Evolutionary conservation across 495 filamentous ascomycete genomes (phyloP).

Genomic region (Trichoderma orchidacearum): DNA sequence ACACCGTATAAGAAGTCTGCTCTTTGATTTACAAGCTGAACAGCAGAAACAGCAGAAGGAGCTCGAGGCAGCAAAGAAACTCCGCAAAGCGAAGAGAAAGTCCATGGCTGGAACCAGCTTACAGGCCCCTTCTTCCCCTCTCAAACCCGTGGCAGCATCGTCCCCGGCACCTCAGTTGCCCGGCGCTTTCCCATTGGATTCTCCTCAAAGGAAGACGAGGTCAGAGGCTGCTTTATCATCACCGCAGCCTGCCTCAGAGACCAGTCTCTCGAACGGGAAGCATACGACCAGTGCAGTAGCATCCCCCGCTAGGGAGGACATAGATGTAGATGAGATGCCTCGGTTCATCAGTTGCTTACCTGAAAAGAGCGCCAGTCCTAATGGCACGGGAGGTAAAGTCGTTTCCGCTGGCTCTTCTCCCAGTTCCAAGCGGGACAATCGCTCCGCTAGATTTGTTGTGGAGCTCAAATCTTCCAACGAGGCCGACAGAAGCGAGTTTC

Average conservation of each 20-base stretch:
- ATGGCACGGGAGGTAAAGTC: background rate
- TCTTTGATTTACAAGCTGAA: constrained; percentile 19
- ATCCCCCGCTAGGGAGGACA: no score
- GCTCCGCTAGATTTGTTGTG: background rate
- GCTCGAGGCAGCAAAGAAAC: constrained; percentile 10
- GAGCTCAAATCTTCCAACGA: background rate
- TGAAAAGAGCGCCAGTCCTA: background rate
- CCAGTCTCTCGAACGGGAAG: background rate
- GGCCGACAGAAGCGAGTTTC: background rate
- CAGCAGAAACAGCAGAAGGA: constrained; percentile 13
- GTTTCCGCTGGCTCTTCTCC: background rate
- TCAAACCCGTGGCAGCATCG: background rate
- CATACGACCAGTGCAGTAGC: background rate
- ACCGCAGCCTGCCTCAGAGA: background rate
- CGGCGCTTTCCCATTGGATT: background rate
- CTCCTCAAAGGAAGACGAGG: background rate
- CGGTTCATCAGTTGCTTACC: background rate
- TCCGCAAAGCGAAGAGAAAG: background rate
- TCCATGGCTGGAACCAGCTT: background rate
- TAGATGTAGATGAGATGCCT: background rate
- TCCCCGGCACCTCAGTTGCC: background rate
- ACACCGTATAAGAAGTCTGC: constrained; percentile 18
- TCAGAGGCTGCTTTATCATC: background rate
- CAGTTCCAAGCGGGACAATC: background rate
- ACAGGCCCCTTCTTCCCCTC: background rate